Evolutionary conservation across 257 asterid genomes (phyloP), one percentile per base, ranked within the genome.

Genomic region (Asclepias syriaca): DNA sequence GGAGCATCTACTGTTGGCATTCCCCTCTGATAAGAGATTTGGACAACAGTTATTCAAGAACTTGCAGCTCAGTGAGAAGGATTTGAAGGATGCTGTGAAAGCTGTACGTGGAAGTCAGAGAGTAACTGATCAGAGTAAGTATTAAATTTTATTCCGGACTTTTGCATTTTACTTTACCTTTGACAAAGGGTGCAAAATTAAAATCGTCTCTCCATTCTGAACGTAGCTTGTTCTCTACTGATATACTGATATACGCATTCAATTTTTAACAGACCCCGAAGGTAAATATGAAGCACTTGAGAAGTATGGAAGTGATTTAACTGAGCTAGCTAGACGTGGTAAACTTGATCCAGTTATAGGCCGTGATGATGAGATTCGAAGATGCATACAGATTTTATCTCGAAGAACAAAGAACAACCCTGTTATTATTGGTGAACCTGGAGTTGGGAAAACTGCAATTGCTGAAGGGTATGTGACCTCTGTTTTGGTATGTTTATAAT

Each of bases 361-460:
- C 45, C 97, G 98, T n/a, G 98, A 88, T 76, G 97, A 91, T 81
- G 98, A 94, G 81, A 94, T 94, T 74, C 83, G 98, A 54, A 87
- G 97, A 60, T 94, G 98, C 85, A 91, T 94, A 66, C 97, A 94
- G 73, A 94, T 94, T 71, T 85, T 94, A 76, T 83, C 91, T 71
- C 96, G 98, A 68, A 80, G 98, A 80, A 94, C 97, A 37, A 94
- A 94, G 85, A 94, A 94, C 81, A 94, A 94, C 78, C 98, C 98
- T 76, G 96, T 94, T 71, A 91, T 94, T 80, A 89, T 94, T 78
- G 98, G 98, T 72, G 98, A 94, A 81, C 98, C 98, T 69, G 98
- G 98, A 50, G 98, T 94, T 15, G 98, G 98, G 24, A 94, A 94
- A 88, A 94, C 98, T 74, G 97, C 98, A 80, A 94, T 94, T 77